phyloP scores from a whole-genome alignment of 2,329 filamentous ascomycete species.

The Colletotrichum viniferum region DNA sequence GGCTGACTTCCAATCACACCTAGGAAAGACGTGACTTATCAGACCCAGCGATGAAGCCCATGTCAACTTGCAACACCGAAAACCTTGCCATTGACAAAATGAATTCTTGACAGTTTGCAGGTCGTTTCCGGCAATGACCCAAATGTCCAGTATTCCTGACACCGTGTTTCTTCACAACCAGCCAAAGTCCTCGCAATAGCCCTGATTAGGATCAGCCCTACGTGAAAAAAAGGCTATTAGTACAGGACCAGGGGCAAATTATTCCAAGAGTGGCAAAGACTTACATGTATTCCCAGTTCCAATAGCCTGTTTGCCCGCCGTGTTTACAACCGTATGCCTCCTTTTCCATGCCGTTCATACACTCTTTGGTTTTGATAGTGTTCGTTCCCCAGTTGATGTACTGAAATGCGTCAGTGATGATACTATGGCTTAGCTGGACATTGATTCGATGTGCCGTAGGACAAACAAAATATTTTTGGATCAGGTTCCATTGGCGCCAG shows the following conservation, averaged over 20 bases:
- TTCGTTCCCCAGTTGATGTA: background rate
- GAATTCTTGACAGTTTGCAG: background rate
- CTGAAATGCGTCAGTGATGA: background rate
- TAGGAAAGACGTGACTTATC: background rate
- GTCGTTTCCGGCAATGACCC: background rate
- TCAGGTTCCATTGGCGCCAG: background rate
- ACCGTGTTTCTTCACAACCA: background rate
- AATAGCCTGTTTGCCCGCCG: background rate
- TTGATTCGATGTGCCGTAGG: background rate
- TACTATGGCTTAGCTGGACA: background rate
- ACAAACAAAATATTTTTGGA: background rate
- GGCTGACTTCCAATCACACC: background rate
- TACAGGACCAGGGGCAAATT: background rate
- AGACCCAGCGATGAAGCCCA: background rate
- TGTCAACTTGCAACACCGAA: background rate
- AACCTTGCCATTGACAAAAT: background rate
- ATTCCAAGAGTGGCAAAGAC: background rate
- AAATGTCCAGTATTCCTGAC: background rate
- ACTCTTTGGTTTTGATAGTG: background rate
- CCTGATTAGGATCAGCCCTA: background rate
- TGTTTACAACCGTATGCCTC: background rate
- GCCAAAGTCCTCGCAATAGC: background rate
- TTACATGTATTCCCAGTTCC: background rate
- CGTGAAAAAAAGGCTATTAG: background rate
- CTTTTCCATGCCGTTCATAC: background rate